Evolutionary conservation across 768 basidiomycete species (phyloP).

Genomic region (Collybia sordida): DNA sequence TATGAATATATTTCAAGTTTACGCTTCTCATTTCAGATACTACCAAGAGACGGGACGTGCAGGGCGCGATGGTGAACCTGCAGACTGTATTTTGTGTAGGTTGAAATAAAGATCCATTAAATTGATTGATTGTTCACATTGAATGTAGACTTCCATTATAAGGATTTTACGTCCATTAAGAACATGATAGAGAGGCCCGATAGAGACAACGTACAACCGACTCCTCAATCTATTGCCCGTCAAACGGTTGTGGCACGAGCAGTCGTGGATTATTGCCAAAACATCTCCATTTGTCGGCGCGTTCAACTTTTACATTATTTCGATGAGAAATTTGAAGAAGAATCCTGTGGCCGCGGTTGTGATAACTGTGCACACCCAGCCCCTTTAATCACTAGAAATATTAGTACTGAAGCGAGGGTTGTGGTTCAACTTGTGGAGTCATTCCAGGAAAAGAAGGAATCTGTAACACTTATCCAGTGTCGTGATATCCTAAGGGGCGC

Average conservation of each 20-base stretch:
- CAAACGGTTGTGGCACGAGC: constrained; percentile 62
- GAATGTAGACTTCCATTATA: constrained; percentile 61
- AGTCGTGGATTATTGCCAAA: constrained; percentile 79
- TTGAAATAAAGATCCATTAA: constrained; percentile 4
- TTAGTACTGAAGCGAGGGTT: constrained; percentile 55
- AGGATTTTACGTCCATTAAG: constrained; percentile 55
- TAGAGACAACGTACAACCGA: constrained; percentile 37
- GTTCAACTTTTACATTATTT: constrained; percentile 88
- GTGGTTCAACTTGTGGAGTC: constrained; percentile 59
- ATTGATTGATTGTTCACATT: constrained; percentile 1
- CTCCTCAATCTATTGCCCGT: constrained; percentile 59
- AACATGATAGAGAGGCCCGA: constrained; percentile 61
- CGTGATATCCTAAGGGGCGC: constrained; percentile 67
- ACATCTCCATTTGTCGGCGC: constrained; percentile 84
- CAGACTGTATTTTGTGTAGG: constrained; percentile 88
- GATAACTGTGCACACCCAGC: constrained; percentile 75
- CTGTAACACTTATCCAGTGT: constrained; percentile 61
- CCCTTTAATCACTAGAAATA: constrained; percentile 48
- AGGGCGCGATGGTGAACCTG: constrained; percentile 82
- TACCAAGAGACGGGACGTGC: constrained; percentile 98
- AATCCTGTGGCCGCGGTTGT: constrained; percentile 67
- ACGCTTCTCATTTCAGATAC: constrained; percentile 45
- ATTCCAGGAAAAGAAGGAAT: constrained; percentile 40
- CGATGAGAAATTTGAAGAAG: constrained; percentile 72
- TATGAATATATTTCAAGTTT: neutral